Evolutionary conservation across 306 rosid species (phyloP).

Genomic region (Cicer chorassanicum): DNA sequence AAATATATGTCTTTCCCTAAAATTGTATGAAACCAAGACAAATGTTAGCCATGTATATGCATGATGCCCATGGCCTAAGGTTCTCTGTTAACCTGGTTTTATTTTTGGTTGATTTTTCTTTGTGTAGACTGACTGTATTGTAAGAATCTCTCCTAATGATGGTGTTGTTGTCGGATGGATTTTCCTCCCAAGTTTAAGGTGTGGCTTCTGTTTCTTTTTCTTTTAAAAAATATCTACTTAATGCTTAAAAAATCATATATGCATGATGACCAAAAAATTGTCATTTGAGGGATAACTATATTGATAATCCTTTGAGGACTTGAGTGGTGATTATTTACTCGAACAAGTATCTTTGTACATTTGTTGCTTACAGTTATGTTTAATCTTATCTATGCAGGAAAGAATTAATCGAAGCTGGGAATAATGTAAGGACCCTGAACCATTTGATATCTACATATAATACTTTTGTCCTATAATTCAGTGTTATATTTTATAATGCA

Average conservation of each 20-base stretch:
- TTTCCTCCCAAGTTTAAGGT: slow-evolving; percentile 83
- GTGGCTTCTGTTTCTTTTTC: slow-evolving; percentile 22
- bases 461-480: slow-evolving; percentile 18
- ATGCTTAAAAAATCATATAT: neutral
- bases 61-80: neutral
- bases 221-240: slow-evolving; percentile 8
- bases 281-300: neutral
- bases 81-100: slow-evolving; percentile 26
- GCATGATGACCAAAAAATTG: neutral
- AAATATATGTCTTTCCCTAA: slow-evolving; percentile 22
- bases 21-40: neutral
- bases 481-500: neutral
- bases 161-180: slow-evolving; percentile 87
- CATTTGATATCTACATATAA: slow-evolving; percentile 22
- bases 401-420: slow-evolving; percentile 54
- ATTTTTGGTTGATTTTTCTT: slow-evolving; percentile 38
- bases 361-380: slow-evolving; percentile 30
- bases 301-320: slow-evolving; percentile 35
- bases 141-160: slow-evolving; percentile 68
- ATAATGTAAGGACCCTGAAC: slow-evolving; percentile 61
- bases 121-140: slow-evolving; percentile 87
- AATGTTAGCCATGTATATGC: slow-evolving; percentile 16
- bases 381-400: slow-evolving; percentile 56
- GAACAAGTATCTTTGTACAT: slow-evolving; percentile 6
- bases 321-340: neutral